Conservation (phyloP, 1,284 basidiomycete species). For the Vanrija pseudolonga region DNA sequence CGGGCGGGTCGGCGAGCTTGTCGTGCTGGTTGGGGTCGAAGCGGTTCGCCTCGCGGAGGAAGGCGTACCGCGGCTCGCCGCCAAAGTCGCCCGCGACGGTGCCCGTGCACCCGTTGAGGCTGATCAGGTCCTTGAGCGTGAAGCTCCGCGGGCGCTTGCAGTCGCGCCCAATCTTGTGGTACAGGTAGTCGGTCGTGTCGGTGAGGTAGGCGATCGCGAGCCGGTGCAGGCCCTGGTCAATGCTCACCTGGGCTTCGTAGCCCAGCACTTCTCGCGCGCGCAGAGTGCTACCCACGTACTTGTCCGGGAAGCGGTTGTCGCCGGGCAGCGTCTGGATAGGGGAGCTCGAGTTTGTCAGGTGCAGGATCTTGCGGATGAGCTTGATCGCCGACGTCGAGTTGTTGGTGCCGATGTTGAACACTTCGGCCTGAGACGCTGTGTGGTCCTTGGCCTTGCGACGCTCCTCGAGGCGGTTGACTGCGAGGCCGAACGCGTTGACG, state of each 20-base stretch:
- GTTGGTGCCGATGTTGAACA: constrained; percentile 25
- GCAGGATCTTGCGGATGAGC: constrained; percentile 22
- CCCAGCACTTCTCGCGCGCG: constrained; percentile 17
- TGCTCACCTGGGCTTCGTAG: constrained; percentile 16
- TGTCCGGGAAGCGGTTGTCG: constrained; percentile 21
- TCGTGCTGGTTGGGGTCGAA: constrained; percentile 5
- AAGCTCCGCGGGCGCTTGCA: constrained; percentile 3
- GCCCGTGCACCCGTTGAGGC: constrained; percentile 24
- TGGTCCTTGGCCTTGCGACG: neutral
- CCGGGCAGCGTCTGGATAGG: constrained; percentile 23
- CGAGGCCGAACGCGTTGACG: constrained; percentile 22
- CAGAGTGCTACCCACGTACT: constrained; percentile 16
- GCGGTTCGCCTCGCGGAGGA: neutral
- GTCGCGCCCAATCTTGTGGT: neutral
- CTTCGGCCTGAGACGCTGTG: constrained; percentile 11
- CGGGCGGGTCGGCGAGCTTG: neutral
- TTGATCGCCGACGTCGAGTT: constrained; percentile 13
- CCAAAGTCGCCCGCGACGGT: constrained; percentile 13
- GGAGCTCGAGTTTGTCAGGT: constrained; percentile 25
- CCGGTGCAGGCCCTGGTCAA: constrained; percentile 24
- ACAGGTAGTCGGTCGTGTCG: constrained; percentile 9
- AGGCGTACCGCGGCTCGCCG: constrained; percentile 13
- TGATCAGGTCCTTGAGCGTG: constrained; percentile 9
- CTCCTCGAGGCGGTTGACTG: constrained; percentile 12
- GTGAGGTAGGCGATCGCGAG: constrained; percentile 12